Evolutionary conservation across 2,329 filamentous ascomycete genomes (phyloP).

Genomic region (Thermothelomyces thermophilus): DNA sequence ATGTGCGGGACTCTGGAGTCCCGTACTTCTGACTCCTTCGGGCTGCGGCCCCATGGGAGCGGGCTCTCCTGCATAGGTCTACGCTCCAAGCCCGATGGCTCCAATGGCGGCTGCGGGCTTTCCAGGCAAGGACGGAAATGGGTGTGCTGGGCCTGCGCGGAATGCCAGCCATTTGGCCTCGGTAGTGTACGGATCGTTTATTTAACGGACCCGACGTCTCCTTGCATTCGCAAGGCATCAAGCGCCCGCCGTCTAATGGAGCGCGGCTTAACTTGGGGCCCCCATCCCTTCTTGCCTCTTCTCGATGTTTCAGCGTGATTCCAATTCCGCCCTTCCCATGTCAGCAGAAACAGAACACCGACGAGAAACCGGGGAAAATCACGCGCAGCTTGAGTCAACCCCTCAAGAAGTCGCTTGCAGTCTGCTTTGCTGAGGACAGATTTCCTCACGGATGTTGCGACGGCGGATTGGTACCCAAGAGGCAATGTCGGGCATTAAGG

Average conservation of each 20-base stretch:
- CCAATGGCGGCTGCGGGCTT: slow-evolving; percentile 18
- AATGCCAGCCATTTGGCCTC: slow-evolving; percentile 10
- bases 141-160: slow-evolving; percentile 22
- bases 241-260: slow-evolving; percentile 9
- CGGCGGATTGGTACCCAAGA: slow-evolving; percentile 25
- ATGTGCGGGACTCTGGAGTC: slow-evolving; percentile 10
- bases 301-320: slow-evolving; percentile 16
- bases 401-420: background rate
- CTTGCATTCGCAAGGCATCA: slow-evolving; percentile 16
- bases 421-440: slow-evolving; percentile 7
- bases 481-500: slow-evolving; percentile 25
- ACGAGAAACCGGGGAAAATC: background rate
- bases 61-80: slow-evolving; percentile 24
- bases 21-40: slow-evolving; percentile 12
- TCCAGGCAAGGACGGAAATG: slow-evolving; percentile 1
- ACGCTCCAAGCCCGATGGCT: slow-evolving; percentile 24
- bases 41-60: slow-evolving; percentile 24
- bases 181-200: slow-evolving; percentile 14
- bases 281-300: slow-evolving; percentile 10
- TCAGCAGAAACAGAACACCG: too few relatives aligned
- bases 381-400: background rate
- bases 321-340: background rate
- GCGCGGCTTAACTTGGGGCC: slow-evolving; percentile 11
- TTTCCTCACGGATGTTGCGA: slow-evolving; percentile 8
- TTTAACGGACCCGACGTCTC: slow-evolving; percentile 12